Evolutionary conservation across 306 rosid genomes (phyloP), one percentile per base, ranked within the genome.

Genomic region (Morella rubra): DNA sequence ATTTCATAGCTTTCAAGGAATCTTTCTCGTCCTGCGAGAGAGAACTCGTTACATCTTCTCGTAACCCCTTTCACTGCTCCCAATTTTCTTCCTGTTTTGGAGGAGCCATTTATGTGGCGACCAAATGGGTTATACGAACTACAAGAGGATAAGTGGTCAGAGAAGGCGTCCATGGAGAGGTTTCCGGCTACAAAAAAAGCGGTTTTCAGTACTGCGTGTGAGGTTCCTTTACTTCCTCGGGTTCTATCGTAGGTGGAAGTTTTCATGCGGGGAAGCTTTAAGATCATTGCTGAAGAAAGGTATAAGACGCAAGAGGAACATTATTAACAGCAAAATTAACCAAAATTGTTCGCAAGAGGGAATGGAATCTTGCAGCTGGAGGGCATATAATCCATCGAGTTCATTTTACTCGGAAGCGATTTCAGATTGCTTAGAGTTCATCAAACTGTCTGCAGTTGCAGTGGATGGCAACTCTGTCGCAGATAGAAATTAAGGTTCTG

Each of bases 361-460:
- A 58, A 22, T 58, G 64, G 14, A 8, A 22, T 22, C 15, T 9
- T 58, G 64, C 64, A 58, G 40, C 64, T 58, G 14, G 15, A 22
- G 40, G 20, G 20, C 64, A 22, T 22, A 56, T 20, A 9, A 56
- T 56, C 13, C 7, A 9, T 19, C 14, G 10, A 58, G 9, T 20
- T 58, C 40, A 22, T 58, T 58, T 58, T 22, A 58, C 24, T 20
- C 64, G 5, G 64, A 58, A 58, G 64, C 64, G 7, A 58, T 58
- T 58, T 58, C 64, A 14, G 64, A 58, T 20, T 58, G 41, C 64
- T 58, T 58, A 15, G 41, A 58, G 32, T 58, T 58, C 64, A 58
- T 58, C 41, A 58, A 58, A 58, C 9, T 22, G 64, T 58, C 64
- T 22, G 40, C 64, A 58, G 13, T 58, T 58, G 20, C 64, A 20